Evolutionary conservation across 2,329 filamentous ascomycete genomes (phyloP), one percentile per base, ranked within the genome.

Genomic region (Xylariaceae sp.): DNA sequence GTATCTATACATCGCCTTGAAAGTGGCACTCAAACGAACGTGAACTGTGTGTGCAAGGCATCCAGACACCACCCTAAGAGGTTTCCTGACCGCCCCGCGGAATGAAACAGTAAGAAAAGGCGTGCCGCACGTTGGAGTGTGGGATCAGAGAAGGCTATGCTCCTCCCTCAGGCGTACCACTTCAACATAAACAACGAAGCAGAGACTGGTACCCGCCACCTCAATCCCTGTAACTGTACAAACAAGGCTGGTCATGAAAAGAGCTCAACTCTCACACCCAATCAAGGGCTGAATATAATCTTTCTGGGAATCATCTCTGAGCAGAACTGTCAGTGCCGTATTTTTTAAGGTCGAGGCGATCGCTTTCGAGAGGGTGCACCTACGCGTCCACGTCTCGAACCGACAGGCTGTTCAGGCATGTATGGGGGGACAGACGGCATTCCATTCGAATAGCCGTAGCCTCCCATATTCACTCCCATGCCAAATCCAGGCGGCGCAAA

Each of bases 381-480:
- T 80, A 84, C 82, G 69, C 84, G 80, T 73, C 83, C 83, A 66
- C 84, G 80, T 72, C 83, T 76, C 64, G 75, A 71, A 71, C 82
- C 83, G 65, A 77, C 77, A 66, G 82, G 81, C 66, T 83, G 81
- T 68, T 85, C 82, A 64, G 79, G 78, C 74, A 81, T 76, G 67
- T 82, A 84, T 15, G 76, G 78, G 23, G 23, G 23, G 73, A 82
- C 77, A 65, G 76, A 77, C 61, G 77, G 78, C 73, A 80, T 77
- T 18, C 75, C 73, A 55, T 73, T 76, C 58, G 75, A 75, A 57
- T 79, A 83, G 8, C 67, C 69, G 57, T 72, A 73, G 35, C 67
- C 67, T 49, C 68, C 68, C 70, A 73, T 72, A 42, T 63, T 64
- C 63, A 72, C 67, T 18, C 63, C 64, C 67, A 73, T 69, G 37